A percentile compares a stretch with the other conserved stretches of the same genome.
phyloP scores from a whole-genome alignment of 2,329 filamentous ascomycete species.

The Gyromitra esculenta region DNA sequence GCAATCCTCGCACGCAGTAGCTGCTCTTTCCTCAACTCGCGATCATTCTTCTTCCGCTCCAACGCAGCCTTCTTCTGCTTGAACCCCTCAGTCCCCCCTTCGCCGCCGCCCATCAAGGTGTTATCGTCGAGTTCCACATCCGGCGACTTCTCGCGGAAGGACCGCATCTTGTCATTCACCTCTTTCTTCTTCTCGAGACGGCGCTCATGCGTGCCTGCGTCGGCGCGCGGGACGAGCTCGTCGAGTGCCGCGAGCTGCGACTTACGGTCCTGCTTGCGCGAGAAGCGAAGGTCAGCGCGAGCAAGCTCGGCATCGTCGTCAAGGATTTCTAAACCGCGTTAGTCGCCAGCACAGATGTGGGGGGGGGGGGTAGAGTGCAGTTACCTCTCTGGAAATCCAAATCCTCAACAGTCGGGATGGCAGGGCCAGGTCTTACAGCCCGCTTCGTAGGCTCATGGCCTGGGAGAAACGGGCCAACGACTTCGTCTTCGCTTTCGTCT shows the following conservation, averaged over 20 bases:
- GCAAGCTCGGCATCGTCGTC: constrained; percentile 65
- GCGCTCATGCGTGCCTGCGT: constrained; percentile 82
- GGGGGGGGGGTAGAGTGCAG: background rate
- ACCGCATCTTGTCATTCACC: constrained; percentile 75
- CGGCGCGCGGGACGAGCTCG: constrained; percentile 82
- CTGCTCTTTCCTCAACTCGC: constrained; percentile 85
- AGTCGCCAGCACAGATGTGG: constrained; percentile 54
- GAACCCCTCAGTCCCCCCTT: constrained; percentile 70
- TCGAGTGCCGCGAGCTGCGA: constrained; percentile 78
- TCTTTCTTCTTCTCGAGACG: constrained; percentile 85
- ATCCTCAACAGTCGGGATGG: constrained; percentile 77
- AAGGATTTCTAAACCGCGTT: constrained; percentile 60
- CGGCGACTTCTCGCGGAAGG: constrained; percentile 75
- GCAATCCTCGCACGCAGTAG: constrained; percentile 76
- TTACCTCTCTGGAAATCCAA: constrained; percentile 67
- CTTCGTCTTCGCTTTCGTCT: constrained; percentile 66
- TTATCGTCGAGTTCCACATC: constrained; percentile 75
- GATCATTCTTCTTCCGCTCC: constrained; percentile 80
- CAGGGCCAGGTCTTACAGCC: constrained; percentile 64
- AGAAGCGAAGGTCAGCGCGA: constrained; percentile 68
- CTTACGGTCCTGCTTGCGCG: constrained; percentile 72
- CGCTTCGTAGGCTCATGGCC: constrained; percentile 53
- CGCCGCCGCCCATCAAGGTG: constrained; percentile 69
- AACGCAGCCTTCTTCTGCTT: constrained; percentile 73
- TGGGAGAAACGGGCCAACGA: constrained; percentile 65